A percentile compares a stretch with the other conserved stretches of the same genome.
These are phyloP conservation scores for Clavispora vitiphila DNA, from an alignment of 805 yeast species.

Conservation along the genomic window DNA sequence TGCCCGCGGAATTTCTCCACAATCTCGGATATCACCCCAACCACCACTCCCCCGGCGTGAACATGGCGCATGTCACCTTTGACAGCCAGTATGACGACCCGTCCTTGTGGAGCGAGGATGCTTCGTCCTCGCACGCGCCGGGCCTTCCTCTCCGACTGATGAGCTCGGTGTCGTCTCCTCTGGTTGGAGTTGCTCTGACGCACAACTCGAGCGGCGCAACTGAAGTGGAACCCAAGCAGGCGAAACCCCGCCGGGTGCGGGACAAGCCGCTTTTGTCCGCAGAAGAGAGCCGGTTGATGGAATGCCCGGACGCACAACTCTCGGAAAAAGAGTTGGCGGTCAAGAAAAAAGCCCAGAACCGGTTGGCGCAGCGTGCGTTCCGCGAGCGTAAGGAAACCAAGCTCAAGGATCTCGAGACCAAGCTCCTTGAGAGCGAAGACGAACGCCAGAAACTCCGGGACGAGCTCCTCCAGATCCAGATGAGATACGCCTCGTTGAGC, in stretches of 20 bases:
- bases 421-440: conserved; percentile 52
- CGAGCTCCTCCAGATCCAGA: conserved; percentile 47
- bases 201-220: no score
- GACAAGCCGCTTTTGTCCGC: conserved; percentile 25
- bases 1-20: neutral
- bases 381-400: conserved; percentile 75
- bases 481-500: conserved; percentile 50
- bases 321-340: conserved; percentile 41
- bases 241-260: conserved; percentile 1
- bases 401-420: conserved; percentile 60
- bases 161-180: conserved; percentile 2
- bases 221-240: no score
- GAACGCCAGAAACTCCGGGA: conserved; percentile 43
- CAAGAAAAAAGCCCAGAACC: conserved; percentile 70
- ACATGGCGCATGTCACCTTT: neutral
- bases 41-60: neutral
- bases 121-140: neutral
- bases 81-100: neutral
- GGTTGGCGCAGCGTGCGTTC: conserved; percentile 87
- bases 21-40: neutral
- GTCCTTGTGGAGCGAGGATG: neutral
- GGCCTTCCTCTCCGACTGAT: neutral
- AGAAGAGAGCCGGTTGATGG: conserved; percentile 31
- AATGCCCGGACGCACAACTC: conserved; percentile 34
- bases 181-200: neutral